Percentiles rank a stretch among this genome's conserved stretches.
Conservation (phyloP, 768 basidiomycete genomes). For the Gyrodon lividus region DNA sequence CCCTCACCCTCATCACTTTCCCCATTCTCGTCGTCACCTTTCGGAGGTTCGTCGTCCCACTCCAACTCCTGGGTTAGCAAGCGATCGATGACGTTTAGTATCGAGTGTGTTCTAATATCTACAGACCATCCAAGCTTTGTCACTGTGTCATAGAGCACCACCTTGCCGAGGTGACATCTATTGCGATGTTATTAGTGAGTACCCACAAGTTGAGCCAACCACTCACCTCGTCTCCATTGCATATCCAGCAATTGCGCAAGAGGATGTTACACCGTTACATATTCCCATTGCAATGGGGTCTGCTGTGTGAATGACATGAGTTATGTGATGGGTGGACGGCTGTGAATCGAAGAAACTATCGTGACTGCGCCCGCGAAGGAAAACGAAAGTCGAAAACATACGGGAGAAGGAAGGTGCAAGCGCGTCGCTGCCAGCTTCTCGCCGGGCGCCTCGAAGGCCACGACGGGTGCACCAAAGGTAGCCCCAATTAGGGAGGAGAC, state of each 20-base stretch:
- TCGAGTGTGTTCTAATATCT: conserved; percentile 67
- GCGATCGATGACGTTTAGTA: conserved; percentile 68
- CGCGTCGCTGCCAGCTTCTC: conserved; percentile 71
- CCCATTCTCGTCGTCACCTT: conserved; percentile 4
- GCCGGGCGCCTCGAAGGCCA: conserved; percentile 84
- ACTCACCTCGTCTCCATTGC: conserved; percentile 71
- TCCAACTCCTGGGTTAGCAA: conserved; percentile 54
- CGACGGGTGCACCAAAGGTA: conserved; percentile 91
- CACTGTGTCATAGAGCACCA: conserved; percentile 84
- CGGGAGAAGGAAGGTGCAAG: conserved; percentile 85
- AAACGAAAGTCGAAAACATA: conserved; percentile 34
- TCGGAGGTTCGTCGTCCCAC: conserved; percentile 39
- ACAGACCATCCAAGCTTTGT: conserved; percentile 78
- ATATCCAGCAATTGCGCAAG: conserved; percentile 82
- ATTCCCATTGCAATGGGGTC: conserved; percentile 90
- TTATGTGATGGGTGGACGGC: conserved; percentile 74
- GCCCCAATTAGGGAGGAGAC: conserved; percentile 80
- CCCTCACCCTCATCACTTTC: neutral
- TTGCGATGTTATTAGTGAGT: neutral
- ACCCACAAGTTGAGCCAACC: neutral
- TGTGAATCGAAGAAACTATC: conserved; percentile 23
- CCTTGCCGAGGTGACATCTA: conserved; percentile 86
- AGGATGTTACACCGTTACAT: conserved; percentile 73
- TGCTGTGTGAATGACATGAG: conserved; percentile 89
- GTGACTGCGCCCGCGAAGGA: neutral